Base-by-base conservation (phyloP, 352 stramenopile species). In the Aphanomyces invadans region DNA sequence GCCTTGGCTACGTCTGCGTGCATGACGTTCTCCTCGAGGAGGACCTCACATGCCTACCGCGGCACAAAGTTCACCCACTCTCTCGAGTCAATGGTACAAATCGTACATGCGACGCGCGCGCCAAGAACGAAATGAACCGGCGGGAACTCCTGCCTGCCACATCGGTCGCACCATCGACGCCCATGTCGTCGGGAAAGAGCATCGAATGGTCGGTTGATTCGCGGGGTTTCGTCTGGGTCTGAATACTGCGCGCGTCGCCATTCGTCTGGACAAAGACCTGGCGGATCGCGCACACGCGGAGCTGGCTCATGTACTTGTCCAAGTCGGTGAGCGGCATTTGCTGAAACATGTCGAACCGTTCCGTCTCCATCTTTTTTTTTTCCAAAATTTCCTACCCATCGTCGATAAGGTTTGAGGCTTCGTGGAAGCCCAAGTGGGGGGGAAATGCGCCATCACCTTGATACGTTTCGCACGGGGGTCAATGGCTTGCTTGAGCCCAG, bases 121-220 rank as follows among this genome's bases (percentile, higher is more conserved):
- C 79, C 19, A 89, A 69, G 29, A 89, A 89, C 23, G 70, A 73
- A 54, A 89, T 80, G 48, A 89, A 89, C 2, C 76, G 71, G 17
- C 73, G 67, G 1, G 73, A 71, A 9, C 60, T 66, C 3, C 55
- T 63, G 2, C 29, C 26, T 15, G 59, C 48, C 23, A 61, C 31
- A 1, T 60, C 44, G 0, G 67, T 53, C 0, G 68, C 33, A 9
- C 33, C 33, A 36, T 69, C 81, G n/a, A 86, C 63, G 9, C 82
- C 82, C 3, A 88, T 79, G n/a, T 90, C 80, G 36, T 90, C 82
- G 0, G 82, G 82, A 25, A 88, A 90, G 36, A 87, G 77, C 80
- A 88, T 90, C 32, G 71, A 74, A 36, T 83, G 78, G 46, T 87
- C 73, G 7, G 73, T 55, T 0, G 65, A 60, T n/a, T 74, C 57